A percentile compares a stretch with the other conserved stretches of the same genome.
Evolutionary conservation across 768 basidiomycete genomes (phyloP).

Genomic region (Leccinum aurantiacum): DNA sequence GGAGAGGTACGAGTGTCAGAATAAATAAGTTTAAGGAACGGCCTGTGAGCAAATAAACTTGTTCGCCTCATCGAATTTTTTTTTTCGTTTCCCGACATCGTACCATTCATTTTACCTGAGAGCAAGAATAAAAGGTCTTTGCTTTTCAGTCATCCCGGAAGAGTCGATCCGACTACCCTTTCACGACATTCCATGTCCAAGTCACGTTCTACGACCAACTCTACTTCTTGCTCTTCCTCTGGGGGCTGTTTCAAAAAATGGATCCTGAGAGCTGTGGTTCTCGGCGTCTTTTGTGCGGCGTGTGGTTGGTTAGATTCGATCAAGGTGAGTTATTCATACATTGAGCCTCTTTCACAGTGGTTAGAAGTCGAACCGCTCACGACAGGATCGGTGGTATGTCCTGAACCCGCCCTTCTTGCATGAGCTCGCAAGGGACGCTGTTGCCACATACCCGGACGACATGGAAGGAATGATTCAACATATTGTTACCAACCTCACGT

Average conservation of each 20-base stretch:
- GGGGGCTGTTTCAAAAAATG: constrained; percentile 31
- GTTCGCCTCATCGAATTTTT: neutral
- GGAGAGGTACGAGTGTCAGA: too few relatives aligned
- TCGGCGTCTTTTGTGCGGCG: constrained; percentile 33
- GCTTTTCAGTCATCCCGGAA: neutral
- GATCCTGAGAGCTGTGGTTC: constrained; percentile 28
- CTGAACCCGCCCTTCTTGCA: constrained; percentile 74
- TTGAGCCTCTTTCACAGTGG: neutral
- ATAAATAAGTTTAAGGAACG: too few relatives aligned
- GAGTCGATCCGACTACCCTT: neutral
- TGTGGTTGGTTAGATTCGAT: constrained; percentile 60
- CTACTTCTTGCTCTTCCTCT: neutral
- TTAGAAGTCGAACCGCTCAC: neutral
- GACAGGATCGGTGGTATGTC: constrained; percentile 83
- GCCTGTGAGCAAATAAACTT: too few relatives aligned
- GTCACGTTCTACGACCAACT: constrained; percentile 1
- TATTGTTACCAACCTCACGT: constrained; percentile 78
- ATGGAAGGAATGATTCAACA: constrained; percentile 74
- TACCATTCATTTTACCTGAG: constrained; percentile 1
- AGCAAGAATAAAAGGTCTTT: neutral
- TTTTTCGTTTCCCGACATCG: constrained; percentile 1
- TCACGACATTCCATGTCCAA: constrained; percentile 20
- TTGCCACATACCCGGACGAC: constrained; percentile 63
- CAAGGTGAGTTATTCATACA: constrained; percentile 45
- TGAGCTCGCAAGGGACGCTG: constrained; percentile 69